Conservation (phyloP, 345 rosid species). For the Dovyalis caffra region DNA sequence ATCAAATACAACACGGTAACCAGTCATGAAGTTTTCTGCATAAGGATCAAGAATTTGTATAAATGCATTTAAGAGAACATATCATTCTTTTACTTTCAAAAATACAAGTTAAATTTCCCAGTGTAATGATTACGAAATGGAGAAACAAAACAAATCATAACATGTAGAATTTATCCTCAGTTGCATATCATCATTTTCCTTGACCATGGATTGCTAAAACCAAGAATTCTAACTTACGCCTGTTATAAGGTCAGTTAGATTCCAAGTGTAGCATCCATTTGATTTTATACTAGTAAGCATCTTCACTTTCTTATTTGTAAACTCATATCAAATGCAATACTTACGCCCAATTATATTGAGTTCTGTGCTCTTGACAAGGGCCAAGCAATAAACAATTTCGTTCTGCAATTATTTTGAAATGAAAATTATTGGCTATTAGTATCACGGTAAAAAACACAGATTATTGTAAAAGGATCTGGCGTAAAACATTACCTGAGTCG, state of each 20-base stretch:
- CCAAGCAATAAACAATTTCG: slow-evolving; percentile 64
- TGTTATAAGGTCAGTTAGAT: not conserved
- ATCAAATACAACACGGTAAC: slow-evolving; percentile 72
- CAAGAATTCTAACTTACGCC: not conserved
- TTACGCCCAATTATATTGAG: slow-evolving; percentile 80
- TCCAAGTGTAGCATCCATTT: not conserved
- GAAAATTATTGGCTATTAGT: not conserved
- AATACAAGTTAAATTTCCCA: not conserved
- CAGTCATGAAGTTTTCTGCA: slow-evolving; percentile 91
- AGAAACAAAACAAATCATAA: not conserved
- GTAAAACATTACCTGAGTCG: slow-evolving; percentile 45
- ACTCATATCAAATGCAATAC: slow-evolving; percentile 19
- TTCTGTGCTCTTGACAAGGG: slow-evolving; percentile 65
- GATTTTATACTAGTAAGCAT: no score
- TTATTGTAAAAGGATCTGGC: not conserved
- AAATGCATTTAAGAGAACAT: not conserved
- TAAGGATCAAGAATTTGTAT: not conserved
- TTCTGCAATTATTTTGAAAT: slow-evolving; percentile 36
- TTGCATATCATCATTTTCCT: not conserved
- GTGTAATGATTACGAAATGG: not conserved
- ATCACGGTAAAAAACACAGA: slow-evolving; percentile 2
- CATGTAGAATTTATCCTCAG: not conserved
- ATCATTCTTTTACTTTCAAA: not conserved
- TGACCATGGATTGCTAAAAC: not conserved
- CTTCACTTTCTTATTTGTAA: not conserved